Evolutionary conservation across 345 rosid genomes (phyloP), one percentile per base, ranked within the genome.

Genomic region (Sisymbrium altissimum): DNA sequence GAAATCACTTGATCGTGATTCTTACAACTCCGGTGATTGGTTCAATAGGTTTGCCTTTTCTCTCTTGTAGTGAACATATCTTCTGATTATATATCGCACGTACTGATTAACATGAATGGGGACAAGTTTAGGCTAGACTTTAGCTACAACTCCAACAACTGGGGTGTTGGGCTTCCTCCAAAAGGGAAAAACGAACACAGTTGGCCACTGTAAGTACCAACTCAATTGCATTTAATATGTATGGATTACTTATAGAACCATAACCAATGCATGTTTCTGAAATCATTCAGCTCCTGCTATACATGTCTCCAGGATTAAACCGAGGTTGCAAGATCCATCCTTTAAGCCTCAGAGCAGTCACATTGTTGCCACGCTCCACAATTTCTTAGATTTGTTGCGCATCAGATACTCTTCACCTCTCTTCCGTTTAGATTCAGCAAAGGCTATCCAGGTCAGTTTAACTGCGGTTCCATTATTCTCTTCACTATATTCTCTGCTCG

Each of bases 1-100:
- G 44, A 91, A 94, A 81, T 94, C 95, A 56, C 89, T 94, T 77
- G 98, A 94, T 75, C 95, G 96, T 35, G 98, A 94, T 85, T 94
- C 98, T 14, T 91, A 94, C 89, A 87, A 94, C 71, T 94, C 98
- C 17, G 98, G 97, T 68, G 98, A 94, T 79, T 94, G 97, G 97
- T 89, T 94, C 79, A 94, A 94, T 73, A 94, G 96, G 98, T 91
- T 55, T 59, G 73, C 59, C 43, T 62, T 40, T 38, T 72, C 68
- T 2, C 38, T 62, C 41, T 70, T 39, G 29, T 44, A 56, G 43
- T 35, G 23, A 68, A 19, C 36, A 52, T 39, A 10, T 58, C 54
- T 33, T 67, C 14, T 23, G 38, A 65, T 44, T 8, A 4, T 65
- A 45, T 25, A 44, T 17, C 15, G 8, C 49, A 33, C 65, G 12